These are phyloP conservation scores for Nakaseomyces kungkrabaensis DNA, from an alignment of 1,139 yeast genomes.

Conservation along the genomic window DNA sequence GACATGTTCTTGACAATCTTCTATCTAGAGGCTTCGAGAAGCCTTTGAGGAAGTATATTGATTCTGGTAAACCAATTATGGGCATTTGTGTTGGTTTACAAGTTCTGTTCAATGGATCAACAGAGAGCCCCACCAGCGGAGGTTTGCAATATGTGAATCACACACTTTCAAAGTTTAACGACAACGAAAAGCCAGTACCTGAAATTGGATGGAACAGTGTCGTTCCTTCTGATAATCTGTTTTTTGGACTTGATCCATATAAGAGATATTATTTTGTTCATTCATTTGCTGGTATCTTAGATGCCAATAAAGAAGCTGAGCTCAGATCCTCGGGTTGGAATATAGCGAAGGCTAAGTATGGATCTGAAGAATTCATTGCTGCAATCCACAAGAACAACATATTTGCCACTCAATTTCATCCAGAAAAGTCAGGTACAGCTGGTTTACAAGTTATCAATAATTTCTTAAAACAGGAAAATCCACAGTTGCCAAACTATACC, in stretches of 20 bases:
- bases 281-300: constrained; percentile 70
- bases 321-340: constrained; percentile 60
- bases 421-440: constrained; percentile 89
- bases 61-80: constrained; percentile 74
- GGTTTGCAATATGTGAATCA: constrained; percentile 51
- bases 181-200: constrained; percentile 72
- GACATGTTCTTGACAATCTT: constrained; percentile 75
- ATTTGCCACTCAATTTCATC: constrained; percentile 95
- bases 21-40: constrained; percentile 49
- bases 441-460: constrained; percentile 69
- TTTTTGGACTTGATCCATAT: constrained; percentile 54
- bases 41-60: constrained; percentile 57
- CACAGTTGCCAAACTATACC: constrained; percentile 15
- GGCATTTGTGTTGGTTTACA: constrained; percentile 97
- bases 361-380: constrained; percentile 74
- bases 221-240: constrained; percentile 23
- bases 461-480: constrained; percentile 49
- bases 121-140: constrained; percentile 52
- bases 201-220: constrained; percentile 89
- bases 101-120: constrained; percentile 63
- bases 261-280: constrained; percentile 89
- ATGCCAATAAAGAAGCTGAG: constrained; percentile 29
- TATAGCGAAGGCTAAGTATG: constrained; percentile 63
- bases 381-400: constrained; percentile 67
- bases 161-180: constrained; percentile 48